Percentiles rank a stretch among this genome's conserved stretches.
Evolutionary conservation across 495 filamentous ascomycete genomes (phyloP).

Genomic region (Neurospora sublineolata): DNA sequence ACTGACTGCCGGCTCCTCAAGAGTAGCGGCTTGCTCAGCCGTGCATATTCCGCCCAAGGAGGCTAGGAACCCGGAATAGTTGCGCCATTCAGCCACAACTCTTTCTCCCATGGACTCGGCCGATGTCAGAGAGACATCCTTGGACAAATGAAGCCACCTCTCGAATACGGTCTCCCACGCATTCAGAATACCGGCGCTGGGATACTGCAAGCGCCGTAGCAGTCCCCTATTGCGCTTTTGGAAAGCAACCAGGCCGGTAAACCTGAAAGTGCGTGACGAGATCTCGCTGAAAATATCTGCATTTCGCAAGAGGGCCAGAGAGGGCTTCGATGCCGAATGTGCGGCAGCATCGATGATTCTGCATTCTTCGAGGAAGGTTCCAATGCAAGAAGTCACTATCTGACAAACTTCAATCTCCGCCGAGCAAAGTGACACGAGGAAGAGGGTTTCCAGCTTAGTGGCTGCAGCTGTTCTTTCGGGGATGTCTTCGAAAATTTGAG

Average conservation of each 20-base stretch:
- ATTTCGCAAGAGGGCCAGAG: slow-evolving; percentile 45
- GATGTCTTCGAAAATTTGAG: slow-evolving; percentile 35
- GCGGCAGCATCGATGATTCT: slow-evolving; percentile 39
- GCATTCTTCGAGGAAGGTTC: slow-evolving; percentile 51
- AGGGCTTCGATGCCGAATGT: slow-evolving; percentile 31
- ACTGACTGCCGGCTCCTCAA: slow-evolving; percentile 44
- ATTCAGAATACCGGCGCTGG: slow-evolving; percentile 47
- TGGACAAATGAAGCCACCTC: slow-evolving; percentile 47
- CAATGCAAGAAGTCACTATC: slow-evolving; percentile 48
- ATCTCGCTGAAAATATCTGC: slow-evolving; percentile 49
- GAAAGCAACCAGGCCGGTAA: slow-evolving; percentile 55
- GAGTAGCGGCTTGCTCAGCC: slow-evolving; percentile 40
- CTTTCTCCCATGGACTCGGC: slow-evolving; percentile 40
- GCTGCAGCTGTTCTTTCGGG: slow-evolving; percentile 37
- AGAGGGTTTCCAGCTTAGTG: slow-evolving; percentile 44
- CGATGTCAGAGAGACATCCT: slow-evolving; percentile 41
- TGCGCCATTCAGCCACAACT: slow-evolving; percentile 50
- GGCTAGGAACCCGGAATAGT: slow-evolving; percentile 54
- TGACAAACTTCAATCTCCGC: slow-evolving; percentile 51
- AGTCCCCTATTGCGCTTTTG: slow-evolving; percentile 49
- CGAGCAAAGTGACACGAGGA: slow-evolving; percentile 51
- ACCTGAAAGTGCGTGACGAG: slow-evolving; percentile 48
- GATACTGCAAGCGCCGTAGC: slow-evolving; percentile 46
- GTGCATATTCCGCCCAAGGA: slow-evolving; percentile 55
- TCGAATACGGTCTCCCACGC: slow-evolving; percentile 55